Base-by-base conservation (phyloP, 352 stramenopile species). In the Globisporangium heterothallicum region DNA sequence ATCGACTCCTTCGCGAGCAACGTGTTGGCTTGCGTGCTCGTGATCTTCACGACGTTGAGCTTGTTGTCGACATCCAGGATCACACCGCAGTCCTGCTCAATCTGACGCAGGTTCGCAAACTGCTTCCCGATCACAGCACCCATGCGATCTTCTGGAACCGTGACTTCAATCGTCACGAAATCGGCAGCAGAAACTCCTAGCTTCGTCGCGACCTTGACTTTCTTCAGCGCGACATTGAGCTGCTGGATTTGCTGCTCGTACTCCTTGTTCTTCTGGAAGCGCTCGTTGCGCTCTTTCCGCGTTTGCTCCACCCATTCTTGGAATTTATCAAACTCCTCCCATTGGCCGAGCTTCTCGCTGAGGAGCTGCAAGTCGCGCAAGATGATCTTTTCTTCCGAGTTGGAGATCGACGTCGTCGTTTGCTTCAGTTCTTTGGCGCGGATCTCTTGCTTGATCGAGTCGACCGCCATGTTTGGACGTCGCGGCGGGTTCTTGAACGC, bases 371-470 rank as follows among this genome's bases (percentile, higher is more conserved):
- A 34, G 29, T 92, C 78, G 51, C 76, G 70, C 46, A 92, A 36
- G 54, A 92, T 63, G 40, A 69, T 72, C 50, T 84, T 84, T 58
- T 92, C 81, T 46, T 92, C 78, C 14, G 70, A 65, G 2, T 84
- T 66, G 26, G 76, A 73, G 76, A 92, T 89, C 57, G 68, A 81
- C 54, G 76, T 88, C 18, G 81, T 92, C 49, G 63, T 82, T 18
- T 78, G 78, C 35, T 67, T 63, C 40, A 74, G 70, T 56, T 92
- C 81, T 38, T 84, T 77, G 22, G 57, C 56, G 13, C 66, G 50
- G 67, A 87, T 87, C 53, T 86, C 68, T 29, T 72, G 61, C 25
- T 78, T 65, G 21, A 89, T 47, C 22, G 77, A 56, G 40, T 78
- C 77, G 1, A 63, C 62, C 41, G 70, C 69, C 58, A 81, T 72